These are phyloP conservation scores for Lentinus polychrous DNA, from an alignment of 1,284 basidiomycete species.

Conservation along the genomic window DNA sequence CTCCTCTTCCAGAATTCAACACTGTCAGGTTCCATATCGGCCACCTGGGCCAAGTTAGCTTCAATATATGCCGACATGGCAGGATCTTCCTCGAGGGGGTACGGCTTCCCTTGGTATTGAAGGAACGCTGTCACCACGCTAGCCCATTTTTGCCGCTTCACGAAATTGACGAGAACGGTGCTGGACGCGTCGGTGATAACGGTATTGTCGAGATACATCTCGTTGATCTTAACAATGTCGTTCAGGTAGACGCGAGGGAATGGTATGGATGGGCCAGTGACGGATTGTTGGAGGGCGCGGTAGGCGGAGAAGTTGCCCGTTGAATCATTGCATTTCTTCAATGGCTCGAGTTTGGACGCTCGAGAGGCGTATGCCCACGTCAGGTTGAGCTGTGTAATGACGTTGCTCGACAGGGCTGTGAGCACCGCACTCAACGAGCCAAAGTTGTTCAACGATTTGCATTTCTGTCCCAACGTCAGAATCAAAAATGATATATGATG, in stretches of 20 bases:
- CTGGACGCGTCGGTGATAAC: constrained; percentile 15
- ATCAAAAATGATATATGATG: constrained; percentile 1
- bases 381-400: constrained; percentile 48
- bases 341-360: constrained; percentile 41
- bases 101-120: constrained; percentile 48
- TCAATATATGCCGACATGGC: constrained; percentile 42
- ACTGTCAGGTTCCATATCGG: constrained; percentile 30
- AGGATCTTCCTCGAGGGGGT: constrained; percentile 41
- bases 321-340: constrained; percentile 51
- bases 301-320: constrained; percentile 52
- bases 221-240: constrained; percentile 50
- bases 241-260: constrained; percentile 59
- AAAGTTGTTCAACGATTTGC: constrained; percentile 56
- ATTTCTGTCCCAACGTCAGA: constrained; percentile 43
- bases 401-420: constrained; percentile 52
- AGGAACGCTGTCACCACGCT: constrained; percentile 51
- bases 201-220: constrained; percentile 40
- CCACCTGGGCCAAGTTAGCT: constrained; percentile 34
- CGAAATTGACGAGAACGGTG: constrained; percentile 37
- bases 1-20: constrained; percentile 50
- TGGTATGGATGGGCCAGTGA: constrained; percentile 57
- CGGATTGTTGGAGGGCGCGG: constrained; percentile 40
- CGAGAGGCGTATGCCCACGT: constrained; percentile 64
- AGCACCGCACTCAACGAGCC: constrained; percentile 63
- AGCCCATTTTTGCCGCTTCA: constrained; percentile 50